Percentiles rank a stretch among this genome's conserved stretches.
Conservation (phyloP, 2,329 filamentous ascomycete genomes). For the Aureobasidium sp. region DNA sequence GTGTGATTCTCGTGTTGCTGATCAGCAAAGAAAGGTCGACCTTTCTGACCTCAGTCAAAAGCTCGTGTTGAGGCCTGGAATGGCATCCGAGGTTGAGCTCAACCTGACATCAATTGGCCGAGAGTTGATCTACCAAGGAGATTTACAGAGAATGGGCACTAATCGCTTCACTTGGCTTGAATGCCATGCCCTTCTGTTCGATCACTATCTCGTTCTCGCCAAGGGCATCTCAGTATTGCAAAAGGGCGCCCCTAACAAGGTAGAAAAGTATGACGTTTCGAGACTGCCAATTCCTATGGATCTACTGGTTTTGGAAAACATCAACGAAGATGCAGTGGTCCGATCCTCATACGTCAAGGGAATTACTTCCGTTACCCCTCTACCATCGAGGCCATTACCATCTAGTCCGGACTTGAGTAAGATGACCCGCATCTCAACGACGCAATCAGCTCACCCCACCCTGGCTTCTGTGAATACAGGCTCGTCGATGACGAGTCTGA, state of each 20-base stretch:
- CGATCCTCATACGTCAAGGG: conserved; percentile 64
- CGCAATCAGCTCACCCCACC: conserved; percentile 37
- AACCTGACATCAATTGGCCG: conserved; percentile 92
- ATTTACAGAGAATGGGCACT: conserved; percentile 78
- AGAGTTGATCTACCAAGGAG: conserved; percentile 79
- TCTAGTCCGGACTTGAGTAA: conserved; percentile 28
- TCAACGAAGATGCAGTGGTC: conserved; percentile 81
- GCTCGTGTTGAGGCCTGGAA: conserved; percentile 75
- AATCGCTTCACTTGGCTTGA: conserved; percentile 91
- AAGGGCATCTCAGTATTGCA: conserved; percentile 57
- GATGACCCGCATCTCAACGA: conserved; percentile 39
- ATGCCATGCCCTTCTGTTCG: conserved; percentile 86
- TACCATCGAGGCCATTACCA: conserved; percentile 37
- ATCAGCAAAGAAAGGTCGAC: conserved; percentile 84
- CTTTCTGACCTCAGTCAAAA: conserved; percentile 77
- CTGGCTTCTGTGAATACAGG: conserved; percentile 61
- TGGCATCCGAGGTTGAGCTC: conserved; percentile 71
- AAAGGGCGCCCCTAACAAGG: conserved; percentile 60
- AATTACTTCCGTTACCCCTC: conserved; percentile 56
- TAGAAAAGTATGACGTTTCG: conserved; percentile 81
- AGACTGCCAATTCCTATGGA: conserved; percentile 97
- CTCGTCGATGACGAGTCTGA: conserved; percentile 45
- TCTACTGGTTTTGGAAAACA: conserved; percentile 81
- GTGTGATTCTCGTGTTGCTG: conserved; percentile 84
- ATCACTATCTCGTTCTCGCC: conserved; percentile 89